Base-by-base conservation (phyloP, 2,329 filamentous ascomycete species). In the Penicillium sp. region DNA sequence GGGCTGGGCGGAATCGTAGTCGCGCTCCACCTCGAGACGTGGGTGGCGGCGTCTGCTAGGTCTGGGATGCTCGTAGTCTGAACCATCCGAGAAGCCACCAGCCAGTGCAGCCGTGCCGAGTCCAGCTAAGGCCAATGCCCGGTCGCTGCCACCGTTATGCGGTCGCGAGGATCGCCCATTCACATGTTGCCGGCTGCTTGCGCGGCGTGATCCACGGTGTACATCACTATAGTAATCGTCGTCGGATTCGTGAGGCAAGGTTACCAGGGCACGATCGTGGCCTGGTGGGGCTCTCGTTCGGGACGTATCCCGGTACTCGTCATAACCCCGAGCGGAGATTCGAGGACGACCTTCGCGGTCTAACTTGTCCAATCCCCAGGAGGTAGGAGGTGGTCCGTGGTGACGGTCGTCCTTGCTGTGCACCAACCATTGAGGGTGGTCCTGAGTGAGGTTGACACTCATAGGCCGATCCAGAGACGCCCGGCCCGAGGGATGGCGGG, bases 191-290 rank as follows among this genome's bases (percentile, higher is more conserved):
- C 60, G 65, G 16, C 50, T 50, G 11, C 65, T 62, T 2, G 68
- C 63, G 13, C 68, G 66, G 14, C 61, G 71, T 5, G 65, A 64
- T 46, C 64, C 60, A 35, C 61, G 65, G 24, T 66, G 69, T 51
- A 79, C 77, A 41, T 81, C 77, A 18, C 73, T 73, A 60, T 78
- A 73, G 6, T 73, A 71, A 44, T 70, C 78, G 54, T 77, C 74
- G 46, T 81, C 80, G 11, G 73, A 70, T 18, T 79, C 78, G 60
- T 83, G 82, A 61, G 83, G 81, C 5, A 83, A 64, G 16, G 79
- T 70, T 3, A 80, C 74, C 13, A 79, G 73, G 36, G 77, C 73
- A 58, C 77, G 77, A 46, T 78, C 79, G 33, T 76, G 77, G 11
- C 78, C 70, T 41, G 59, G 71, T 3, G 33, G 18, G 59, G 62